Percentiles rank a stretch among this genome's conserved stretches.
Evolutionary conservation across 441 rosid species (phyloP).

Genomic region (Isatis lusitanica): DNA sequence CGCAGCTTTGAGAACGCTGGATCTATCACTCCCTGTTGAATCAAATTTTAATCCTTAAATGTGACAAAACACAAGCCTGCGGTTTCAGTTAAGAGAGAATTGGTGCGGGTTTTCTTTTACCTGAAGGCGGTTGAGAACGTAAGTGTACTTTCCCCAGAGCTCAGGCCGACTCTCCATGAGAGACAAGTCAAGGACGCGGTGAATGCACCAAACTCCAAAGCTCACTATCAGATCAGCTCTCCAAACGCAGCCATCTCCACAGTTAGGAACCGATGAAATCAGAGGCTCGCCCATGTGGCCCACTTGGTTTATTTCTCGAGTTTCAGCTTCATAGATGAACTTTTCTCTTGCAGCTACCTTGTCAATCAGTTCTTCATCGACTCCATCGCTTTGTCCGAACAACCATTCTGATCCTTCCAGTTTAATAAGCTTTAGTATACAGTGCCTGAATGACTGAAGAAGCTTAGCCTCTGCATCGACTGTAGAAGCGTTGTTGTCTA

Average conservation of each 20-base stretch:
- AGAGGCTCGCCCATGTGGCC: constrained; percentile 51
- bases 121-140: constrained; percentile 95
- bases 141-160: constrained; percentile 98
- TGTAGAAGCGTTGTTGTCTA: constrained; percentile 44
- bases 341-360: constrained; percentile 89
- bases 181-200: constrained; percentile 84
- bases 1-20: constrained; percentile 81
- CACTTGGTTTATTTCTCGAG: constrained; percentile 54
- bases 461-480: constrained; percentile 78
- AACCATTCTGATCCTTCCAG: constrained; percentile 96
- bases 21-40: constrained; percentile 76
- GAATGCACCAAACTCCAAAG: constrained; percentile 99
- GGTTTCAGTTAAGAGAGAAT: constrained; percentile 12
- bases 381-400: constrained; percentile 82
- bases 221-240: constrained; percentile 72
- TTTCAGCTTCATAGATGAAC: constrained; percentile 71
- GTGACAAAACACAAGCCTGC: neutral
- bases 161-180: constrained; percentile 98
- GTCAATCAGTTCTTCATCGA: constrained; percentile 90
- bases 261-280: constrained; percentile 78
- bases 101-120: constrained; percentile 40
- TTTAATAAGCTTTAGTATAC: constrained; percentile 76
- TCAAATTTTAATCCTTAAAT: constrained; percentile 5
- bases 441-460: constrained; percentile 76
- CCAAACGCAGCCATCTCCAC: constrained; percentile 96